Conservation (phyloP, 2,329 filamentous ascomycete species). For the Pseudohalonectria lignicola region DNA sequence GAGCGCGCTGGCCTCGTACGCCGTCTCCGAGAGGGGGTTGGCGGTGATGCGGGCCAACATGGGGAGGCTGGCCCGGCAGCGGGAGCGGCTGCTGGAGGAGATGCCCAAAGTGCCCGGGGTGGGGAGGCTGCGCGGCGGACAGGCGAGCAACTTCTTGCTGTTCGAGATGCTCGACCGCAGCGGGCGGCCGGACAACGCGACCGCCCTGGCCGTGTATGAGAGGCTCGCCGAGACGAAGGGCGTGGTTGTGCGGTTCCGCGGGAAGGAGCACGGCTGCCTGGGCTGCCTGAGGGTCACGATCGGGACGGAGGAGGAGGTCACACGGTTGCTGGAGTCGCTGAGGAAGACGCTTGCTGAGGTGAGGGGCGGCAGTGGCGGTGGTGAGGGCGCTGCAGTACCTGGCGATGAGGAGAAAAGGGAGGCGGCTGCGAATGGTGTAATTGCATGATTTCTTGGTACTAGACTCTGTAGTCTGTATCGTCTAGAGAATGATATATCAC, state of each 20-base stretch:
- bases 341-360: slow-evolving; percentile 35
- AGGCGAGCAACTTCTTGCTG: slow-evolving; percentile 78
- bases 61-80: slow-evolving; percentile 60
- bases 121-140: slow-evolving; percentile 70
- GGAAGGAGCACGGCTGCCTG: slow-evolving; percentile 80
- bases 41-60: slow-evolving; percentile 61
- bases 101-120: slow-evolving; percentile 68
- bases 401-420: slow-evolving; percentile 24
- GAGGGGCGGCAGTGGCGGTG: slow-evolving; percentile 13
- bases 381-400: slow-evolving; percentile 5
- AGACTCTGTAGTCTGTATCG: no score
- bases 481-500: no score
- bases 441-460: slow-evolving; percentile 8
- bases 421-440: slow-evolving; percentile 20
- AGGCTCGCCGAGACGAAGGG: slow-evolving; percentile 73
- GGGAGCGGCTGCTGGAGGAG: slow-evolving; percentile 63
- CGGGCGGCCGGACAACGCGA: slow-evolving; percentile 67
- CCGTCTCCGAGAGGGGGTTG: slow-evolving; percentile 57
- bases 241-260: slow-evolving; percentile 87
- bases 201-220: slow-evolving; percentile 74
- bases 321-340: slow-evolving; percentile 63
- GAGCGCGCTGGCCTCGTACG: slow-evolving; percentile 65
- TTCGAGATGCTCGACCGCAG: slow-evolving; percentile 71
- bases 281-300: slow-evolving; percentile 89
- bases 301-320: slow-evolving; percentile 79